Evolutionary conservation across 116 monocot genomes (phyloP), one percentile per base, ranked within the genome.

Genomic region (Papilionanthe hybrid): DNA sequence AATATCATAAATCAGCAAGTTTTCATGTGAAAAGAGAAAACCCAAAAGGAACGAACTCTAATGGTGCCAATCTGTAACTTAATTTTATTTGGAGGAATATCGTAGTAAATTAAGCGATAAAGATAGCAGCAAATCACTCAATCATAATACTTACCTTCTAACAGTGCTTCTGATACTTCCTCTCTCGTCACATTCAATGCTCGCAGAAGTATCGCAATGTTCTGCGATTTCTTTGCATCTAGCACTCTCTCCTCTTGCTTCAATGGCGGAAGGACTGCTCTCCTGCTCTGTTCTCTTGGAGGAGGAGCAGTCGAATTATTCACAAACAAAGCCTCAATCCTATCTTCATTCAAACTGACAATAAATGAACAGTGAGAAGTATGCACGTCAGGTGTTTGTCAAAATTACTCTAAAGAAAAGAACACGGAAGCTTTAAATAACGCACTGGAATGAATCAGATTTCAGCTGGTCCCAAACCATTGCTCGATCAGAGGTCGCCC

Each of bases 401-500:
- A 15, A 71, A 77, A 82, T 45, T 23, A 43, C 27, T 76, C 81
- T 68, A 25, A 48, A 17, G 37, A 5, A 18, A 19, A n/a, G 30
- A 45, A 20, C 47, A 7, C 55, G 56, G 65, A 58, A 4, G 17
- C 4, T 53, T 49, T 53, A 17, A 15, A 15, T 53, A 48, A 22
- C 85, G 83, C 84, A 97, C 94, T 94, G 88, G 81, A 98, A 98
- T 82, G 98, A 91, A 74, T 88, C 88, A 9, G 94, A 92, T 65
- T 94, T 97, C 37, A 98, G 15, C 58, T 97, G 97, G 81, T 97
- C 97, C 97, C 97, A 97, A 30, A 94, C 94, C 92, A 89, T 92
- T n/a, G 83, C 88, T 27, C 89, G 87, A 65, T 97, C 92, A 0
- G 97, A 94, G 20, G 84, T 92, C 27, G 97, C 91, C 20, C 84